Base-by-base conservation (phyloP, 768 basidiomycete genomes). In the Boletus reticulatus region DNA sequence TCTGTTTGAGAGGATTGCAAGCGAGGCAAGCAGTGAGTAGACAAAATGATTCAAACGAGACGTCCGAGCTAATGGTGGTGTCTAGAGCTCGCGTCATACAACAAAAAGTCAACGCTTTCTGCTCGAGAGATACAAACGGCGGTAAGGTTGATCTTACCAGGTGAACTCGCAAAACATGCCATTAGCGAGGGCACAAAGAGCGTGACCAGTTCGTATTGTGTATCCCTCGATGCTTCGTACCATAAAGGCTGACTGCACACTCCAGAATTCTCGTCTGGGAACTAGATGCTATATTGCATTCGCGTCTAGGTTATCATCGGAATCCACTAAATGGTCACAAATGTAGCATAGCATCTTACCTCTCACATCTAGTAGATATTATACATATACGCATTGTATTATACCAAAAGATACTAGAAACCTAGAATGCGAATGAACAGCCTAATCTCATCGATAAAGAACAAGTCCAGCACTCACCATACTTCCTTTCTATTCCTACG, bases 401-500 rank as follows among this genome's bases (percentile, higher is more conserved):
- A 44, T 56, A 36, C 37, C 34, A 20, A 4, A 22, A 39, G 1
- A 34, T 8, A 49, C 42, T 61, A 70, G 57, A 70, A 70, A 20
- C 69, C 70, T 70, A 39, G 5, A 50, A 24, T 9, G 10, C 20
- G 29, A 13, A 32, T 12, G 5, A 55, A 6, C 19, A 8, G 10
- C 22, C 58, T 6, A 54, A 34, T 22, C 11, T n/a, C 8, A 1
- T 4, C 8, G n/a, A 27, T 1, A 17, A 12, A 20, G 7, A 4
- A 4, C 13, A 9, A 31, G n/a, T 3, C 1, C 27, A 45, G 29
- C n/a, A 73, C 80, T 56, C 62, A 87, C 92, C 92, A 62, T 94
- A 94, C 79, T 94, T 92, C 89, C 68, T 94, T 94, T 58, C 91
- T 79, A 64, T 94, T 94, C 57, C 88, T 77, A 57, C 85, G 79